phyloP scores from a whole-genome alignment of 2,329 filamentous ascomycete species.

The Xylogone sp. region DNA sequence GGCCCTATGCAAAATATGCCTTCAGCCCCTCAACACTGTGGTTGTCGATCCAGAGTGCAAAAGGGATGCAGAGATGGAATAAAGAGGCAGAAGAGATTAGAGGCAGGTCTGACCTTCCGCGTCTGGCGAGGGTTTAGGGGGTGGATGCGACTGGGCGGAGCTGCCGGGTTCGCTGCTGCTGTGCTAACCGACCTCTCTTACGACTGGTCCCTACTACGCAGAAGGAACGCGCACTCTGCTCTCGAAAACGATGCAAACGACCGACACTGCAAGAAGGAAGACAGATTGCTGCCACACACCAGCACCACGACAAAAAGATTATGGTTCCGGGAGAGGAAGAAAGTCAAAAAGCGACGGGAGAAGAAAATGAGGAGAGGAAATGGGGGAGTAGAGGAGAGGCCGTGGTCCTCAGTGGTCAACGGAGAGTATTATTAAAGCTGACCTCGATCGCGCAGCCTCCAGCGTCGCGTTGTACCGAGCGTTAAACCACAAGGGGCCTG shows the following conservation, averaged over 20 bases:
- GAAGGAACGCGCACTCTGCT: too few relatives aligned
- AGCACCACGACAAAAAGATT: neutral
- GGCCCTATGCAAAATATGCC: constrained; percentile 13
- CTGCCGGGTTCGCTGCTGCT: neutral
- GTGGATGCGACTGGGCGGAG: neutral
- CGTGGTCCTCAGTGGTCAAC: neutral
- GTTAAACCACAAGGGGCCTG: neutral
- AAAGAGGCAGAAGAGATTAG: neutral
- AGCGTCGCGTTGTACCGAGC: neutral
- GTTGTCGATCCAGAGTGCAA: neutral
- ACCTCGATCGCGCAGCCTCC: neutral
- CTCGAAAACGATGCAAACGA: neutral
- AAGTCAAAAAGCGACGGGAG: neutral
- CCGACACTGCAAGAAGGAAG: neutral
- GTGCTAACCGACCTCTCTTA: neutral
- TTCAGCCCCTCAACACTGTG: constrained; percentile 3
- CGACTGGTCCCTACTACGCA: neutral
- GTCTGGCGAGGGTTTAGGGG: neutral
- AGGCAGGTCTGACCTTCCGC: neutral
- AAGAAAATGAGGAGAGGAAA: neutral
- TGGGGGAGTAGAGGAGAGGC: neutral
- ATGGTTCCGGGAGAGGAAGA: neutral
- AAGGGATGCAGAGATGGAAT: neutral
- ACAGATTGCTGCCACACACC: neutral
- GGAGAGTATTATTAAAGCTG: neutral